phyloP scores from a whole-genome alignment of 441 rosid species.

The Syzygium malaccense region DNA sequence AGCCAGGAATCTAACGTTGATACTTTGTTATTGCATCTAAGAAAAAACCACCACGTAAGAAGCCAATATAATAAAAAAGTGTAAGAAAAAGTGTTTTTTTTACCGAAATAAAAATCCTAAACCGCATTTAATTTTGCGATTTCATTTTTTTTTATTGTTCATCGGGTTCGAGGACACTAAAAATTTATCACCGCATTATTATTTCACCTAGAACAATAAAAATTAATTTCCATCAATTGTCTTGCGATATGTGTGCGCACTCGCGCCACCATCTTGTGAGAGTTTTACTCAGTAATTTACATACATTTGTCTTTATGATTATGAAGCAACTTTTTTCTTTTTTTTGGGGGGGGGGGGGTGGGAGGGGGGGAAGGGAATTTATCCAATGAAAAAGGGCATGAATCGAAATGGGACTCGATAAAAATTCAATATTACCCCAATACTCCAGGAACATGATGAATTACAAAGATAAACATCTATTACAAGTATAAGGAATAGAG shows the following conservation, averaged over 20 bases:
- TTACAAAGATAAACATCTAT: rapidly evolving
- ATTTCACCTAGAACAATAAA: too few relatives aligned
- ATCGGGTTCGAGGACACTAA: not conserved
- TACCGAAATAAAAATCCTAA: not conserved
- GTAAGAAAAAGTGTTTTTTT: too few relatives aligned
- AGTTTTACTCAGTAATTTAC: too few relatives aligned
- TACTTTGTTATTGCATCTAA: not conserved
- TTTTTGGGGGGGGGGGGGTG: rapidly evolving
- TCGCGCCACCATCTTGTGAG: too few relatives aligned
- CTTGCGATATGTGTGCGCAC: too few relatives aligned
- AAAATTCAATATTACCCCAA: not conserved
- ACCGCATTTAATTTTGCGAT: not conserved
- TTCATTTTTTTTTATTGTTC: not conserved
- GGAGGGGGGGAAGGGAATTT: too few relatives aligned
- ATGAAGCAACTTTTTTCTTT: too few relatives aligned
- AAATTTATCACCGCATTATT: too few relatives aligned
- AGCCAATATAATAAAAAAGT: not conserved
- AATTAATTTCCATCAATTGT: not conserved
- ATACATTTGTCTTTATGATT: not conserved
- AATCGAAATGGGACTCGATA: not conserved
- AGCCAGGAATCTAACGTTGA: not conserved
- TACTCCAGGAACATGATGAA: not conserved
- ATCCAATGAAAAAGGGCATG: not conserved
- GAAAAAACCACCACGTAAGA: not conserved
- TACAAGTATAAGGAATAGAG: not conserved